Conservation (phyloP, 202 grass and related monocot species). For the Brachypodium distachyon region DNA sequence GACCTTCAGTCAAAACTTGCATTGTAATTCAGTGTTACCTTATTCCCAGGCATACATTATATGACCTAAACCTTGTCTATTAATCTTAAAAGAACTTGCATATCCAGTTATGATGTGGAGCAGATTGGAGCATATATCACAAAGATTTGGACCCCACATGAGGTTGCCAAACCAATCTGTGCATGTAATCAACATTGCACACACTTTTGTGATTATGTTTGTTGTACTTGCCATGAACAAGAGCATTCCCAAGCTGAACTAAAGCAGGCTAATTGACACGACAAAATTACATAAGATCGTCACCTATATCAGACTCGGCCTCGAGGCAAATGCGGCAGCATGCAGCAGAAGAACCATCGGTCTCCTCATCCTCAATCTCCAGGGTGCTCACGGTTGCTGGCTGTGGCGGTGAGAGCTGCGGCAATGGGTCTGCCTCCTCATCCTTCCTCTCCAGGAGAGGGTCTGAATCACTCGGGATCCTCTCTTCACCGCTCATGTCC, state of each 20-base stretch:
- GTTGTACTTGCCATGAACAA: not conserved
- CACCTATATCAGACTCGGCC: constrained; percentile 51
- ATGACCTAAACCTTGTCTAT: not conserved
- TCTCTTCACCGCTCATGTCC: constrained; percentile 36
- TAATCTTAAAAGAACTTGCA: too few species aligned
- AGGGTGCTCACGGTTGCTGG: constrained; percentile 1
- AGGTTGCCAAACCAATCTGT: not conserved
- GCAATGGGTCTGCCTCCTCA: not conserved
- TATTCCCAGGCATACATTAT: not conserved
- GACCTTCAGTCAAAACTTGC: not conserved
- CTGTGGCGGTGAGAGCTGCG: constrained; percentile 9
- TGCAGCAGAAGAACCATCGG: constrained; percentile 27
- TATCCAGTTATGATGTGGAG: not conserved
- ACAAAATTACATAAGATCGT: constrained; percentile 4
- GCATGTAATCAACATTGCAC: not conserved
- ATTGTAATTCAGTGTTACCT: not conserved
- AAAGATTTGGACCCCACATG: not conserved
- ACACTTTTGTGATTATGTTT: too few species aligned
- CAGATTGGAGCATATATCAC: not conserved
- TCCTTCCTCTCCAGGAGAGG: constrained; percentile 43
- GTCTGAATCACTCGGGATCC: constrained; percentile 32
- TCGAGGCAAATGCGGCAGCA: constrained; percentile 85
- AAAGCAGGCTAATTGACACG: not conserved
- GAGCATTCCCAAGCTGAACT: not conserved
- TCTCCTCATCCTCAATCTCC: constrained; percentile 62